A percentile compares a stretch with the other conserved stretches of the same genome.
phyloP scores from a whole-genome alignment of 108 stramenopile genomes.

The Mayamaea pseudoterrestris region DNA sequence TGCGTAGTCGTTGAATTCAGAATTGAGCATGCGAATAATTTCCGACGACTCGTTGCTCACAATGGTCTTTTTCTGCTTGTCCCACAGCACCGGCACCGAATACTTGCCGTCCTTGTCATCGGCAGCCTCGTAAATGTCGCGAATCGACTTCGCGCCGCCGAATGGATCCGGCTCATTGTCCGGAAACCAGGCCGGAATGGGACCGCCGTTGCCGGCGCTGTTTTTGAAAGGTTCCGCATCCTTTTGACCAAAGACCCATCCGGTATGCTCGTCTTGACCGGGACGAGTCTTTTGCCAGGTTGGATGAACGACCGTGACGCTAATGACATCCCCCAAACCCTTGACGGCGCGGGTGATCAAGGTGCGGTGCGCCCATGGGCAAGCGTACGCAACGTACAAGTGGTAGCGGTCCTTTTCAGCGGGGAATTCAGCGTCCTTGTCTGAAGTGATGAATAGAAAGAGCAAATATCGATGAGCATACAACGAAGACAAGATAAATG shows the following conservation, averaged over 20 bases:
- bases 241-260: constrained; percentile 76
- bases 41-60: constrained; percentile 91
- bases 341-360: constrained; percentile 56
- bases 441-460: constrained; percentile 3
- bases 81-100: constrained; percentile 84
- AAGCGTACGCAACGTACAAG: constrained; percentile 37
- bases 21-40: constrained; percentile 88
- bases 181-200: constrained; percentile 37
- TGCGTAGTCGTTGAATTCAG: constrained; percentile 65
- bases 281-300: constrained; percentile 64
- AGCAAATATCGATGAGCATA: not conserved
- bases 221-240: constrained; percentile 19
- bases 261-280: constrained; percentile 54
- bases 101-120: constrained; percentile 68
- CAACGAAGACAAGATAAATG: constrained; percentile 15
- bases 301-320: constrained; percentile 58
- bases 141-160: constrained; percentile 41
- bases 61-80: constrained; percentile 82
- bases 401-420: constrained; percentile 38
- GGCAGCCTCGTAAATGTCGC: constrained; percentile 77
- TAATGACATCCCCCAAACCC: constrained; percentile 79
- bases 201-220: constrained; percentile 39
- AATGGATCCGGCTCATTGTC: constrained; percentile 36
- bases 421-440: constrained; percentile 29
- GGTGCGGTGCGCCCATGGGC: constrained; percentile 68